Conservation (phyloP, 805 yeast genomes). For the Candida dajiaensis region DNA sequence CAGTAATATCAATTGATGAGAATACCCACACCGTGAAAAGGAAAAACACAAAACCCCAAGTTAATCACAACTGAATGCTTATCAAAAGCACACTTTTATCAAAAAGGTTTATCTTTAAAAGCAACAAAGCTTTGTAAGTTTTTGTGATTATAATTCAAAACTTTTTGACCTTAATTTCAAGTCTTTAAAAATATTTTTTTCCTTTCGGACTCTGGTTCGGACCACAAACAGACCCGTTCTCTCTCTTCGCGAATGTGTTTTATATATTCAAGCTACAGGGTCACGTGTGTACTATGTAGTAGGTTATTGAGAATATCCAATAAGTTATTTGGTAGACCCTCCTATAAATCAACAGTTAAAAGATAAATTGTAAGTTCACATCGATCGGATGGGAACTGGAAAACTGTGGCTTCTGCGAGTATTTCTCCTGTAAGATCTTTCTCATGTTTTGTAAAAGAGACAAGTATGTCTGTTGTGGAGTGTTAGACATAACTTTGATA, state of each 20-base stretch:
- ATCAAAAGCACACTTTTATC: neutral
- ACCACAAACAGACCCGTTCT: neutral
- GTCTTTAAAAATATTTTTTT: too few relatives aligned
- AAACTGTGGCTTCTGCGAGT: constrained; percentile 79
- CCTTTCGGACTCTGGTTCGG: neutral
- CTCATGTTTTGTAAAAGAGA: constrained; percentile 70
- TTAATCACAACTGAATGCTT: neutral
- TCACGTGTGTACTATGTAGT: too few relatives aligned
- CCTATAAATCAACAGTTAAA: too few relatives aligned
- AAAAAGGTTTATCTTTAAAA: neutral
- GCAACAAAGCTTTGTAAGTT: neutral
- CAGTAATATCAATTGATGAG: neutral
- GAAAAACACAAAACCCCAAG: too few relatives aligned
- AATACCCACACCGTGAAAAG: too few relatives aligned
- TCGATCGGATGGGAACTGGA: constrained; percentile 81
- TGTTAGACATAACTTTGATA: constrained; percentile 51
- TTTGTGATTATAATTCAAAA: neutral
- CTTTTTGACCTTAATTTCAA: neutral
- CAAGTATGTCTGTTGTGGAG: constrained; percentile 63
- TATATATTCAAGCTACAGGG: too few relatives aligned
- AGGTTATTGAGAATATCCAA: too few relatives aligned
- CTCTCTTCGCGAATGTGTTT: neutral
- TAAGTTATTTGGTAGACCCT: too few relatives aligned
- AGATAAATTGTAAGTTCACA: constrained; percentile 42
- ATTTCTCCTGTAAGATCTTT: constrained; percentile 51